Evolutionary conservation across 2,329 filamentous ascomycete species (phyloP).

Genomic region (Ceratocystis huliohia): DNA sequence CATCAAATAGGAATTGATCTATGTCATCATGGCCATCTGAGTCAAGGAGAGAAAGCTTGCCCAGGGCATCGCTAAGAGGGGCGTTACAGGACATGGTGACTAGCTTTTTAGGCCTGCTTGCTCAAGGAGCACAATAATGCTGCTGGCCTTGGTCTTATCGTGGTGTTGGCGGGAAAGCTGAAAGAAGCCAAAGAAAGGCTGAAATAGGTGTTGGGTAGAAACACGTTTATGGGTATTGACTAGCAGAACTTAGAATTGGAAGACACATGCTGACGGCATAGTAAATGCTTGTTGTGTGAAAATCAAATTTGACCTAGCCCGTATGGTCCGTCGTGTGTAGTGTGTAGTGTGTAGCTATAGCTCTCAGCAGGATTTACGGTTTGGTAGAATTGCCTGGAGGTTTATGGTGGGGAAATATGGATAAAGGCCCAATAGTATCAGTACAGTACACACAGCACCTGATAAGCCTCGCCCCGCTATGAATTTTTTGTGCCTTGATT

Average conservation of each 20-base stretch:
- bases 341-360: background rate
- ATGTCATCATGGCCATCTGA: conserved; percentile 13
- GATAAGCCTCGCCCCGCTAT: background rate
- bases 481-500: background rate
- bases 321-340: too few relatives aligned
- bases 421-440: background rate
- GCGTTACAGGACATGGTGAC: background rate
- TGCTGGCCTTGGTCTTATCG: too few relatives aligned
- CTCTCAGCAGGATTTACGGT: background rate
- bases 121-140: too few relatives aligned
- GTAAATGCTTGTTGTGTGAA: too few relatives aligned
- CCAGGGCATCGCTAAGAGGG: background rate
- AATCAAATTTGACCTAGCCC: background rate
- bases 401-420: background rate
- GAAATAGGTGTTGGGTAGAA: too few relatives aligned
- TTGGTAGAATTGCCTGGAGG: background rate
- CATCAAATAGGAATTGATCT: conserved; percentile 17
- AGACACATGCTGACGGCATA: background rate
- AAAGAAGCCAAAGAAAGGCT: too few relatives aligned
- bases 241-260: background rate
- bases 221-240: too few relatives aligned
- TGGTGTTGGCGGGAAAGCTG: too few relatives aligned
- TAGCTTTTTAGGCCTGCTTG: too few relatives aligned
- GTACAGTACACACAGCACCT: too few relatives aligned
- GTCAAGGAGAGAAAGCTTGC: conserved; percentile 11